These are phyloP conservation scores for Microcos paniculata DNA, from an alignment of 345 rosid genomes.

Conservation along the genomic window DNA sequence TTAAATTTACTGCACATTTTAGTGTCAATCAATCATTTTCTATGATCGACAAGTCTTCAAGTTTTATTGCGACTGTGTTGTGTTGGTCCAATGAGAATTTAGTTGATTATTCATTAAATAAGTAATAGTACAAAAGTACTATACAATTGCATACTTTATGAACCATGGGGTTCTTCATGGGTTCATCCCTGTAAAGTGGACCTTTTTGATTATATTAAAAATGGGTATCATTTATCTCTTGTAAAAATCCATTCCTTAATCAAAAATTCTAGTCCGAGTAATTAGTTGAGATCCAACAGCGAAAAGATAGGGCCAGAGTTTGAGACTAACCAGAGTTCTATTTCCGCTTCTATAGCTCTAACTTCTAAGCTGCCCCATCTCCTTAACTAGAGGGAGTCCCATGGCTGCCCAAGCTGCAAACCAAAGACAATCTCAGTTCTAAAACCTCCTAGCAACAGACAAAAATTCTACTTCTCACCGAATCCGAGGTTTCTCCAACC, in stretches of 20 bases:
- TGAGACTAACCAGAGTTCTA: not conserved
- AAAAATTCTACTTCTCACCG: not conserved
- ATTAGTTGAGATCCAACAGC: conserved; percentile 13
- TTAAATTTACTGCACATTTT: not conserved
- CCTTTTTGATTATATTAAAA: no score
- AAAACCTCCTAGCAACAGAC: not conserved
- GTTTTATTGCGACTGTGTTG: not conserved
- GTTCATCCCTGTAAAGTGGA: not conserved
- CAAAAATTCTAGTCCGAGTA: not conserved
- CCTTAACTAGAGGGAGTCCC: not conserved
- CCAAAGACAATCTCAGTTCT: not conserved
- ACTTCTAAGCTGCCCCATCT: not conserved
- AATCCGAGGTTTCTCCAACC: not conserved
- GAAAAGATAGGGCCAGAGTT: not conserved
- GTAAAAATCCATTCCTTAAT: not conserved
- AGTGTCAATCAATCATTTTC: not conserved
- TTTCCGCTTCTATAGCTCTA: not conserved
- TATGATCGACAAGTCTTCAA: not conserved
- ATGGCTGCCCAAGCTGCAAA: not conserved
- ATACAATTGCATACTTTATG: not conserved
- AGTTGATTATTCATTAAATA: no score
- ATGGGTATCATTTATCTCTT: not conserved
- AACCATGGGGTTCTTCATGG: not conserved
- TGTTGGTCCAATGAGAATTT: conserved; percentile 4
- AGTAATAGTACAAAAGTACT: no score